phyloP scores from a whole-genome alignment of 2,329 filamentous ascomycete genomes.

The Fusarium sp. region DNA sequence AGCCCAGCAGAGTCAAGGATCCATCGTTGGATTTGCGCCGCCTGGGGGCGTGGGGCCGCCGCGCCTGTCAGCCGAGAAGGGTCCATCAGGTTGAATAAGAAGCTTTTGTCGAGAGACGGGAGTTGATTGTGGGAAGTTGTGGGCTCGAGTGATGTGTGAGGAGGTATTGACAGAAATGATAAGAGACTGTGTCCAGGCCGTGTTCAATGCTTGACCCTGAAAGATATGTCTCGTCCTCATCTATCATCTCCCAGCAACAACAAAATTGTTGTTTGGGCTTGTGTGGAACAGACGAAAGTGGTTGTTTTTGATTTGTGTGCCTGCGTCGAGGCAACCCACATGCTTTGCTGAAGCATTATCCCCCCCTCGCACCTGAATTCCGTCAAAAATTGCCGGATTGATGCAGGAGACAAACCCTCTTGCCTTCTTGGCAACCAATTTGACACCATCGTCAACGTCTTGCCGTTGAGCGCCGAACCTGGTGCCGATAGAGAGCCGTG shows the following conservation, averaged over 20 bases:
- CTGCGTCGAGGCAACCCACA: conserved; percentile 18
- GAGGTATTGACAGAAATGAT: not conserved
- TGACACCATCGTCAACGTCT: not conserved
- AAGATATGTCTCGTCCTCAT: not conserved
- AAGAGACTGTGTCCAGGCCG: not conserved
- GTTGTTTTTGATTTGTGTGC: conserved; percentile 8
- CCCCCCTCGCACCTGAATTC: not conserved
- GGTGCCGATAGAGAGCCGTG: conserved; percentile 35
- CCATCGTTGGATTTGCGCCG: conserved; percentile 17
- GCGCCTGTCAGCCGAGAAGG: conserved; percentile 30
- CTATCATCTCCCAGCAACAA: conserved; percentile 1
- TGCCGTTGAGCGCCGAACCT: conserved; percentile 15
- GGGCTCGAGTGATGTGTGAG: not conserved
- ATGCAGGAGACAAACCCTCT: not conserved
- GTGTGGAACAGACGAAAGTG: not conserved
- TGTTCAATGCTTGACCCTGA: not conserved
- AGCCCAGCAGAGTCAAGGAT: conserved; percentile 17
- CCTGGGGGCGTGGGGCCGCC: conserved; percentile 12
- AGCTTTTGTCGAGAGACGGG: not conserved
- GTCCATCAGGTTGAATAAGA: not conserved
- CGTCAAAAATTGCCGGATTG: not conserved
- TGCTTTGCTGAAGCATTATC: not conserved
- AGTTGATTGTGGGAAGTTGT: not conserved
- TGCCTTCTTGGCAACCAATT: not conserved
- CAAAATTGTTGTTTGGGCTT: conserved; percentile 1